A percentile compares a stretch with the other conserved stretches of the same genome.
Evolutionary conservation across 768 basidiomycete genomes (phyloP).

Genomic region (Tylopilus intermedius): DNA sequence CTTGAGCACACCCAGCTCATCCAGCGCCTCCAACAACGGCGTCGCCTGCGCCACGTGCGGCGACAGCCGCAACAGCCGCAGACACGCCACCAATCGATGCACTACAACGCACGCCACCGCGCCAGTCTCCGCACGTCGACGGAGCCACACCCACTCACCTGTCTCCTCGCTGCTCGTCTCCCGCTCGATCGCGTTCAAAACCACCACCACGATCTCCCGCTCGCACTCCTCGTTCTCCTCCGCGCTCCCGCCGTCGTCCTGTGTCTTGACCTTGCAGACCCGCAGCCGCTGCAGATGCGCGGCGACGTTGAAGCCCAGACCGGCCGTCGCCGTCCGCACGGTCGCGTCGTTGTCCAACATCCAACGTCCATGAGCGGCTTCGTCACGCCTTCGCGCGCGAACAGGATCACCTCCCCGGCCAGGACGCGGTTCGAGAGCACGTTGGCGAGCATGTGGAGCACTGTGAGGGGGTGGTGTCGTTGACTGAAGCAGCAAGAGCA

Average conservation of each 20-base stretch:
- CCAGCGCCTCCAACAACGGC: constrained; percentile 67
- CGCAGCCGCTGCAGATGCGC: constrained; percentile 60
- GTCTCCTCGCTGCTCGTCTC: constrained; percentile 77
- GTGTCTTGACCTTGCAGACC: constrained; percentile 38
- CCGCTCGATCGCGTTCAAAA: constrained; percentile 72
- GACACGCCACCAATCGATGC: constrained; percentile 74
- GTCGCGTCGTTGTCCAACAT: constrained; percentile 62
- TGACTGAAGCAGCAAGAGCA: too few species aligned
- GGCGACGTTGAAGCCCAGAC: constrained; percentile 73
- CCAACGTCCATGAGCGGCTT: constrained; percentile 56
- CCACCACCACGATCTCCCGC: constrained; percentile 73
- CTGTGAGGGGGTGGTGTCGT: constrained; percentile 48
- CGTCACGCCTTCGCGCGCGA: constrained; percentile 38
- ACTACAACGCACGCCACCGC: constrained; percentile 38
- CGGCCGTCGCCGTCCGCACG: constrained; percentile 77
- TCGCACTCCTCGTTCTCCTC: constrained; percentile 78
- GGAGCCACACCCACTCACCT: constrained; percentile 42
- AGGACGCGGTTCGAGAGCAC: constrained; percentile 46
- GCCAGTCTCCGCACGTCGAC: not conserved
- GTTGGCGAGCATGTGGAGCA: constrained; percentile 67
- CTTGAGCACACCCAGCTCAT: constrained; percentile 50
- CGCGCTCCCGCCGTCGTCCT: constrained; percentile 33
- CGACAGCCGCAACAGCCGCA: constrained; percentile 74
- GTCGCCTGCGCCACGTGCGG: constrained; percentile 58
- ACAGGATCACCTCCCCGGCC: constrained; percentile 37